Conservation (phyloP, 805 yeast species). For the Maudiozyma turicensis region DNA sequence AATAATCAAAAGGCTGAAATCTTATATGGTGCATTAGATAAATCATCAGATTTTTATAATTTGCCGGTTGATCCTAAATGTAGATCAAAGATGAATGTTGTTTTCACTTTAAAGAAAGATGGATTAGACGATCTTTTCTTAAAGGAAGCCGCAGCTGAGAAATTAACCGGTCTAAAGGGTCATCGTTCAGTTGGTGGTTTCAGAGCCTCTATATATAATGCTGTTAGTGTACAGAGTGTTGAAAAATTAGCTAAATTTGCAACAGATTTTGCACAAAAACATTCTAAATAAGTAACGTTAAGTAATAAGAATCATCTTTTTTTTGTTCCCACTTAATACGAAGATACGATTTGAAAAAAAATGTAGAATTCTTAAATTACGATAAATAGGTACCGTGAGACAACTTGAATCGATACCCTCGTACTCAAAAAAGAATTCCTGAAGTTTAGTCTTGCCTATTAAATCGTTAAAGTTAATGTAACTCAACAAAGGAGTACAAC, state of each 20-base stretch:
- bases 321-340: too few relatives aligned
- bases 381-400: conserved; percentile 13
- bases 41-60: conserved; percentile 53
- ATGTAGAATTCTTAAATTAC: conserved; percentile 25
- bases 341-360: background rate
- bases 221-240: conserved; percentile 58
- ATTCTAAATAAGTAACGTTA: conserved; percentile 5
- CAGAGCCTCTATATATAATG: conserved; percentile 88
- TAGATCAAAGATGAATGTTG: conserved; percentile 89
- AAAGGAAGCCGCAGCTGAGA: conserved; percentile 47
- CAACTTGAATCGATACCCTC: conserved; percentile 30
- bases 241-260: conserved; percentile 48
- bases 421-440: conserved; percentile 47
- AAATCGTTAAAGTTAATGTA: conserved; percentile 4
- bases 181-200: conserved; percentile 97
- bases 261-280: conserved; percentile 45
- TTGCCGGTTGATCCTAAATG: conserved; percentile 53
- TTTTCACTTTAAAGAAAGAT: conserved; percentile 62
- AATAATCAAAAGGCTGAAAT: conserved; percentile 53
- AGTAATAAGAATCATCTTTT: too few relatives aligned
- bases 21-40: conserved; percentile 58
- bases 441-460: conserved; percentile 41
- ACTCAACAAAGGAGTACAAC: background rate
- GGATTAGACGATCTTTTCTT: conserved; percentile 64
- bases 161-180: conserved; percentile 78